phyloP scores from a whole-genome alignment of 345 rosid genomes.

The Populus davidiana region DNA sequence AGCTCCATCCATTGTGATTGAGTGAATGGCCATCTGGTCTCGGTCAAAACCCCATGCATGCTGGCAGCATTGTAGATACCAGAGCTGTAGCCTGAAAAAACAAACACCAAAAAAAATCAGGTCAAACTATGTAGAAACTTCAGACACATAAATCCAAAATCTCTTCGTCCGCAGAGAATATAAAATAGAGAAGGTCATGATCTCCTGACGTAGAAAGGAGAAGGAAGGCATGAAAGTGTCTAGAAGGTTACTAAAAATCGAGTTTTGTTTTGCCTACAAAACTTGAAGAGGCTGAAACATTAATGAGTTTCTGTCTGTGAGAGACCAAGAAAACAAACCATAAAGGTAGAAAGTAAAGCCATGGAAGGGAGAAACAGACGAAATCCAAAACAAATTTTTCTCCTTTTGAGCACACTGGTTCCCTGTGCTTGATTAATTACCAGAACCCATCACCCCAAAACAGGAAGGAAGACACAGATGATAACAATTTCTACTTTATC shows the following conservation, averaged over 20 bases:
- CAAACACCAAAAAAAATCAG: neutral
- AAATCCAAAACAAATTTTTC: constrained; percentile 2
- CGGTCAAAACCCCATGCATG: constrained; percentile 41
- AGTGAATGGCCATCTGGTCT: constrained; percentile 55
- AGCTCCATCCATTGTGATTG: constrained; percentile 88
- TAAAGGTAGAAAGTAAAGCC: neutral
- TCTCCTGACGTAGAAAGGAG: neutral
- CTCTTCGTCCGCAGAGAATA: neutral
- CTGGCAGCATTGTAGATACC: constrained; percentile 36
- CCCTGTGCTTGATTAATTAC: constrained; percentile 16
- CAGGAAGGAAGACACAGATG: constrained; percentile 14
- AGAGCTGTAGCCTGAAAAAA: constrained; percentile 34
- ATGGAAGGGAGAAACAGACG: neutral
- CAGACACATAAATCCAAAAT: neutral
- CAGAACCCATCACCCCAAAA: constrained; percentile 12
- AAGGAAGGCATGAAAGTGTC: neutral
- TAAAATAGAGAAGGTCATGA: neutral
- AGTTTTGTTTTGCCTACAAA: constrained; percentile 17
- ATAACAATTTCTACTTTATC: constrained; percentile 4
- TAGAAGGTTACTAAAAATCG: constrained; percentile 13
- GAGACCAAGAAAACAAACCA: constrained; percentile 2
- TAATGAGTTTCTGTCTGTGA: constrained; percentile 15
- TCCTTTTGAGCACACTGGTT: constrained; percentile 12
- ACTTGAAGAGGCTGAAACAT: constrained; percentile 24
- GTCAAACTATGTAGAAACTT: neutral